A percentile compares a stretch with the other conserved stretches of the same genome.
Evolutionary conservation across 1,284 basidiomycete species (phyloP).

Genomic region (Waitea zeae): DNA sequence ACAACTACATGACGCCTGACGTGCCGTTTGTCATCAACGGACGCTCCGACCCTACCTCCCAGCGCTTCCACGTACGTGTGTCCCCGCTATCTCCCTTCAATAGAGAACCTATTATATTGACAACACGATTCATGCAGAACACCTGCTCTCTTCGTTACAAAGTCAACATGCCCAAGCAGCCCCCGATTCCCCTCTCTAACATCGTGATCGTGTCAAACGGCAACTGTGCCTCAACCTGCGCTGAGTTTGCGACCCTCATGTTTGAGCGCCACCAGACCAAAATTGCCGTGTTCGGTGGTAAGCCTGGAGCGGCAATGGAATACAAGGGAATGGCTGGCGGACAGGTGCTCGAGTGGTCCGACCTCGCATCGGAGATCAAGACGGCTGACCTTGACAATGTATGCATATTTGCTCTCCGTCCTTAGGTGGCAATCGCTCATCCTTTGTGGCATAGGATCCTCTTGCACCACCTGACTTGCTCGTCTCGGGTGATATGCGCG

Average conservation of each 20-base stretch:
- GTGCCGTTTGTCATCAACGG: conserved; percentile 29
- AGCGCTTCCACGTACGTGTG: too few relatives aligned
- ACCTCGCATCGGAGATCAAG: conserved; percentile 47
- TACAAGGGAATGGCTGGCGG: conserved; percentile 54
- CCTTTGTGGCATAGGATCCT: too few relatives aligned
- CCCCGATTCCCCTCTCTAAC: conserved; percentile 35
- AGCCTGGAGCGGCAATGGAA: conserved; percentile 29
- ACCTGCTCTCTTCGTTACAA: conserved; percentile 21
- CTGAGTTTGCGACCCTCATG: conserved; percentile 48
- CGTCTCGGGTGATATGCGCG: conserved; percentile 31
- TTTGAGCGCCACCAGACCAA: conserved; percentile 36
- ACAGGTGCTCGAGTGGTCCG: conserved; percentile 45
- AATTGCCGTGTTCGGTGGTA: conserved; percentile 43
- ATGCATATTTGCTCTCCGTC: too few relatives aligned
- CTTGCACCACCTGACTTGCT: conserved; percentile 40
- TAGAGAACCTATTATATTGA: too few relatives aligned
- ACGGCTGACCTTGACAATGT: conserved; percentile 34
- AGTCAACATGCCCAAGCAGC: conserved; percentile 25
- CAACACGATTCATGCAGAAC: too few relatives aligned
- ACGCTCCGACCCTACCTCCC: conserved; percentile 29
- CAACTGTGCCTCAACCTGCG: conserved; percentile 47
- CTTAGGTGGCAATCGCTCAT: too few relatives aligned
- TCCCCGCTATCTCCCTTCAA: too few relatives aligned
- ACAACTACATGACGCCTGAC: conserved; percentile 33
- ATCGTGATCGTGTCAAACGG: conserved; percentile 20